Conservation (phyloP, 2,329 filamentous ascomycete species). For the Epichloe sp. region DNA sequence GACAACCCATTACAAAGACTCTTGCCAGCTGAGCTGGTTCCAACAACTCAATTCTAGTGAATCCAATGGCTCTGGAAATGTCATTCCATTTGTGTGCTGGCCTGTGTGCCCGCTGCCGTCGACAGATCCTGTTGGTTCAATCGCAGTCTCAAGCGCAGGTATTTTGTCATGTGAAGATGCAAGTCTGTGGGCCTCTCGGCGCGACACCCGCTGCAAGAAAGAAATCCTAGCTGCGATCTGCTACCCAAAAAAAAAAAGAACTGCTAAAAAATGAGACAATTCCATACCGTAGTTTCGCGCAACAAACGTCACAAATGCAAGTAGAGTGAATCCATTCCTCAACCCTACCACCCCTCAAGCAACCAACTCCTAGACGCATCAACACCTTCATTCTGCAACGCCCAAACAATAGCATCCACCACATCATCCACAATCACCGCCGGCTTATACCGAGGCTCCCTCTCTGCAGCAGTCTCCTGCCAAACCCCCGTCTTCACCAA, state of each 20-base stretch:
- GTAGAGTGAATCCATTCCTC: no score
- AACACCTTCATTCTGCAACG: constrained; percentile 43
- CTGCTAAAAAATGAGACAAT: no score
- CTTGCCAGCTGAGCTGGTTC: background rate
- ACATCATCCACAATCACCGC: constrained; percentile 61
- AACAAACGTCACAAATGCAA: no score
- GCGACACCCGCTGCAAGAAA: no score
- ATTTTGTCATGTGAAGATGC: no score
- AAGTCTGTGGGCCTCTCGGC: no score
- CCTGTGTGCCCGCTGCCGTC: background rate
- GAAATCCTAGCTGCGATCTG: no score
- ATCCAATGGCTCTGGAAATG: background rate
- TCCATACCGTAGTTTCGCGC: no score
- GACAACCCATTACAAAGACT: background rate
- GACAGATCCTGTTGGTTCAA: no score
- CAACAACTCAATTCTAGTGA: background rate
- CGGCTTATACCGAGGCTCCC: constrained; percentile 46
- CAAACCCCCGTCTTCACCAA: constrained; percentile 70
- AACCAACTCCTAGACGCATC: constrained; percentile 21
- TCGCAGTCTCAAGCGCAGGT: no score
- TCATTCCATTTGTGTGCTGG: no score
- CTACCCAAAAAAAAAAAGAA: no score
- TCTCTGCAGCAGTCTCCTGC: constrained; percentile 24
- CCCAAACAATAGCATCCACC: constrained; percentile 64
- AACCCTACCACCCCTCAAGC: background rate